Conservation (phyloP, 108 stramenopile species). For the Aurantiochytrium sp. region DNA sequence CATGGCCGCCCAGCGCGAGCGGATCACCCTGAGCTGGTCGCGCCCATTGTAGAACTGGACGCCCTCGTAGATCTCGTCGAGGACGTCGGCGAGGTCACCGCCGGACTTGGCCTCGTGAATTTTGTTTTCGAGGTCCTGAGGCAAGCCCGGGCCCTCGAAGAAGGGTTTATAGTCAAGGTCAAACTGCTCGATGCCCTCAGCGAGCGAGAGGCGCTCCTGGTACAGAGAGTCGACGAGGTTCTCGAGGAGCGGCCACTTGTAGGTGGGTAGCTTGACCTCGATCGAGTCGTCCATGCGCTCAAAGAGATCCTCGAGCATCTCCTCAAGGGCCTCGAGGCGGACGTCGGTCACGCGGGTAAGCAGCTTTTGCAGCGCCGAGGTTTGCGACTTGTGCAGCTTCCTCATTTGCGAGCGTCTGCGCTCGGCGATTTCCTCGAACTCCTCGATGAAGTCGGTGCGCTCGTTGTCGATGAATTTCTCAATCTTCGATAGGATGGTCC, state of each 20-base stretch:
- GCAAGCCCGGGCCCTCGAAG: neutral
- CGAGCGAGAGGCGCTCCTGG: neutral
- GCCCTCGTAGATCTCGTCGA: constrained; percentile 15
- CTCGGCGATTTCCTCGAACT: neutral
- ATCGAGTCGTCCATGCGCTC: constrained; percentile 1
- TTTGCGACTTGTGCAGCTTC: neutral
- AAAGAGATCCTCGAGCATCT: constrained; percentile 28
- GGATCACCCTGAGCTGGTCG: neutral
- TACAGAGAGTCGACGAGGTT: neutral
- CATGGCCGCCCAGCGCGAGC: neutral
- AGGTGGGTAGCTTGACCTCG: neutral
- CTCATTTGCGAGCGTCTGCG: neutral
- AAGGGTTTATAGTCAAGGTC: neutral
- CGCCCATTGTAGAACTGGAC: neutral
- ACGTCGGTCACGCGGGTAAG: neutral
- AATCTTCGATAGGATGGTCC: neutral
- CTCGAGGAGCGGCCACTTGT: neutral
- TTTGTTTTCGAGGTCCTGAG: neutral
- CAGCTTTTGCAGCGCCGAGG: neutral
- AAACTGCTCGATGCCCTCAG: neutral
- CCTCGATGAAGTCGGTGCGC: neutral
- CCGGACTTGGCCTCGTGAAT: neutral
- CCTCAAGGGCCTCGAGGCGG: constrained; percentile 3
- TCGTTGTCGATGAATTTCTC: constrained; percentile 6
- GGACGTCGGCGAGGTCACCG: constrained; percentile 8